phyloP scores from a whole-genome alignment of 331 rosid species.

The Pyracantha coccinea region DNA sequence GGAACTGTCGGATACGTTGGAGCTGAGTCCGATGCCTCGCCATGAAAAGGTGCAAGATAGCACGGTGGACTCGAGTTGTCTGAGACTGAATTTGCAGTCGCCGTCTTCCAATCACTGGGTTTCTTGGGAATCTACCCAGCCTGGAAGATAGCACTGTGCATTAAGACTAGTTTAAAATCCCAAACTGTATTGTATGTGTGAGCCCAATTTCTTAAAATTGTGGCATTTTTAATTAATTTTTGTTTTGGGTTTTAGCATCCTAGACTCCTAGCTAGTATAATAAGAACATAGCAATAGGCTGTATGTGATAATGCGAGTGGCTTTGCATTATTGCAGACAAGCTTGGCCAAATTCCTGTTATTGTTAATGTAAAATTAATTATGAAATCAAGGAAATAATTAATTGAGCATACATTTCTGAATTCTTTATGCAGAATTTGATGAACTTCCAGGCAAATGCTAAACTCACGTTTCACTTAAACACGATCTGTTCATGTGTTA shows the following conservation, averaged over 20 bases:
- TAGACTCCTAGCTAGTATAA: too few relatives aligned
- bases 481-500: too few relatives aligned
- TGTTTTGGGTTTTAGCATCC: too few relatives aligned
- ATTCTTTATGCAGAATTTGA: background rate
- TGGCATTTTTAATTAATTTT: background rate
- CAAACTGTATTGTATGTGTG: too few relatives aligned
- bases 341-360: background rate
- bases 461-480: too few relatives aligned
- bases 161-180: background rate
- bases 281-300: too few relatives aligned
- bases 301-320: too few relatives aligned
- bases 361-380: background rate
- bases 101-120: conserved; percentile 44
- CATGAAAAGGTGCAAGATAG: background rate
- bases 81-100: conserved; percentile 36
- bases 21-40: background rate
- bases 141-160: conserved; percentile 26
- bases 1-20: conserved; percentile 23
- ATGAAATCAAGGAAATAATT: background rate
- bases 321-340: too few relatives aligned
- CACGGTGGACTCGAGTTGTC: conserved; percentile 11
- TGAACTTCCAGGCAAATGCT: background rate
- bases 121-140: conserved; percentile 31
- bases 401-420: background rate
- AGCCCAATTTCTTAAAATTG: background rate